Evolutionary conservation across 2,329 filamentous ascomycete genomes (phyloP), one percentile per base, ranked within the genome.

Genomic region (Colletotrichum sp.): DNA sequence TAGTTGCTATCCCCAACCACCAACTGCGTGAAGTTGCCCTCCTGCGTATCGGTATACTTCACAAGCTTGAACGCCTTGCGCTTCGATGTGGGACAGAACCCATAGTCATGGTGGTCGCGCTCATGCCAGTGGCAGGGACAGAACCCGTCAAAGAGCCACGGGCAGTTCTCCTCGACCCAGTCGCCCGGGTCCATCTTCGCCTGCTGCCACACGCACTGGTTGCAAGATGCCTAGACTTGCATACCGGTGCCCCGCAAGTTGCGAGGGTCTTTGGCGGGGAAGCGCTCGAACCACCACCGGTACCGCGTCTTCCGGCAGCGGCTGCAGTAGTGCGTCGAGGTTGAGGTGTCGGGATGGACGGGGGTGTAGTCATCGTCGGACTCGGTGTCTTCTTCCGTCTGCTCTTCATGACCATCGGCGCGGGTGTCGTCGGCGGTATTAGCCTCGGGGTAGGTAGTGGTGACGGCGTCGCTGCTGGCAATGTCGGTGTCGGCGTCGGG

Each of bases 161-260:
- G 12, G 30, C 59, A 57, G 32, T 71, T 16, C 16, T 32, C 28
- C 24, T 39, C 36, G 16, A 66, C 30, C 60, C 59, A 69, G 24
- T 55, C 60, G n/a, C 12, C 44, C 10, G 69, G 30, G 8, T 36
- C 13, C 10, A 6, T 36, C 1, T 30, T 24, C 1, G 60, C 63
- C 26, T 36, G 24, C 21, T 59, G 69, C 69, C 62, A 72, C 3
- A 39, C 6, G 2, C 62, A 74, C 18, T 52, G 71, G 66, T 74
- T 74, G 26, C 66, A 74, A 5, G 57, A 30, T 4, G 21, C n/a
- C 24, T 39, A 70, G 18, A 57, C 28, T 36, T 26, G 60, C 57
- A 70, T 49, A 24, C 67, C 67, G 8, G 8, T 1, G 12, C 30
- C 21, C 13, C 21, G 34, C 13, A 26, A 3, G 55, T 55, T 36